Evolutionary conservation across 306 rosid genomes (phyloP), one percentile per base, ranked within the genome.

Genomic region (Lotus japonicus): DNA sequence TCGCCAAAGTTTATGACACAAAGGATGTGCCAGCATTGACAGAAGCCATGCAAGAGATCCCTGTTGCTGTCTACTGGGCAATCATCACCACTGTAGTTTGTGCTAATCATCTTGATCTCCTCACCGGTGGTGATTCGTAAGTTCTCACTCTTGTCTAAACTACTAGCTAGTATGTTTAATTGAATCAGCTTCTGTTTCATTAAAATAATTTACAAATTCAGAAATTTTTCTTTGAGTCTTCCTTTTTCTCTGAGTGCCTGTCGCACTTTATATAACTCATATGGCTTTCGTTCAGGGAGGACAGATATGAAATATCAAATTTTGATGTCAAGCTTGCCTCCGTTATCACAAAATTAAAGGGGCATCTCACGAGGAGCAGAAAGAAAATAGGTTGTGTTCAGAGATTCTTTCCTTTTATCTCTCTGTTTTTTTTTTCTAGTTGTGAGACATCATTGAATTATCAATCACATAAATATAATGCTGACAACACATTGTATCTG

Each of bases 11-110:
- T 1, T 68, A 61, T 57, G 77, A 81, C 11, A 5, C 39, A 7
- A 69, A 63, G 53, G 77, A 79, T 48, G 79, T 81, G 4, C 85
- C 85, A 0, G 71, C 70, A 1, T 64, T 81, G 74, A 31, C 54
- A 0, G 77, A 73, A 11, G 80, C 82, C 55, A 62, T 68, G 77
- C 77, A 58, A 35, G 80, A 81, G 46, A 62, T 73, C 58, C 85
- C 85, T 63, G 67, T 73, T 1, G 72, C 77, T 73, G 79, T 77
- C 54, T 81, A 81, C 13, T 81, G 85, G 85, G 69, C 79, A 2
- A 64, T 81, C 51, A 64, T 81, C 68, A 77, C 85, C 60, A 70
- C 80, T 23, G 72, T 77, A 0, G 64, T 64, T 31, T 81, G 71
- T 57, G 54, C 74, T 68, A 71, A 42, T 51, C 82, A 73, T 36